Percentiles rank a stretch among this genome's conserved stretches.
phyloP scores from a whole-genome alignment of 306 rosid genomes.

The Cyclanthera cordifolia region DNA sequence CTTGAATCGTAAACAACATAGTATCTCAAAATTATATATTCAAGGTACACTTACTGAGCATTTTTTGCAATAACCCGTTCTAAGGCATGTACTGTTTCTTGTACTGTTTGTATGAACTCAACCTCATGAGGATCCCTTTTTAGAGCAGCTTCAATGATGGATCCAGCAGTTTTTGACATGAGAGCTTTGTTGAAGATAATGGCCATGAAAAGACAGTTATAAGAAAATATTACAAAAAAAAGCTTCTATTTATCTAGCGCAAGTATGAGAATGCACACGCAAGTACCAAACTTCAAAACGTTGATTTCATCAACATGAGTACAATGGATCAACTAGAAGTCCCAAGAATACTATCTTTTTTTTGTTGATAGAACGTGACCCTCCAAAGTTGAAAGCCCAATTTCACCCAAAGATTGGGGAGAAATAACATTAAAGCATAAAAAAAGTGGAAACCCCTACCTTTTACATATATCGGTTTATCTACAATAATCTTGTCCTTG shows the following conservation, averaged over 20 bases:
- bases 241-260: constrained; percentile 5
- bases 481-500: constrained; percentile 73
- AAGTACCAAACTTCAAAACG: constrained; percentile 9
- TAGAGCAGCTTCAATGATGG: constrained; percentile 80
- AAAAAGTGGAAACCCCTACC: constrained; percentile 26
- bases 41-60: constrained; percentile 57
- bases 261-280: constrained; percentile 3
- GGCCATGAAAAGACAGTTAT: constrained; percentile 23
- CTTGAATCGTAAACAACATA: background rate
- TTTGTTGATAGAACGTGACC: background rate
- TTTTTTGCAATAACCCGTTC: constrained; percentile 91
- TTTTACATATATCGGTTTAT: constrained; percentile 84
- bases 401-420: background rate
- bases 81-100: constrained; percentile 77
- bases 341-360: background rate
- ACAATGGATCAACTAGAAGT: background rate
- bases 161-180: constrained; percentile 89
- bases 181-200: constrained; percentile 51
- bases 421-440: background rate
- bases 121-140: constrained; percentile 91
- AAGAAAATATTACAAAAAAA: constrained; percentile 15
- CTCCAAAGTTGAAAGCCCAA: background rate
- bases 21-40: background rate
- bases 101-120: constrained; percentile 83
- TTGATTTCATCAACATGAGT: background rate